Evolutionary conservation across 2,329 filamentous ascomycete genomes (phyloP).

Genomic region (Chrysoporthe cubensis): DNA sequence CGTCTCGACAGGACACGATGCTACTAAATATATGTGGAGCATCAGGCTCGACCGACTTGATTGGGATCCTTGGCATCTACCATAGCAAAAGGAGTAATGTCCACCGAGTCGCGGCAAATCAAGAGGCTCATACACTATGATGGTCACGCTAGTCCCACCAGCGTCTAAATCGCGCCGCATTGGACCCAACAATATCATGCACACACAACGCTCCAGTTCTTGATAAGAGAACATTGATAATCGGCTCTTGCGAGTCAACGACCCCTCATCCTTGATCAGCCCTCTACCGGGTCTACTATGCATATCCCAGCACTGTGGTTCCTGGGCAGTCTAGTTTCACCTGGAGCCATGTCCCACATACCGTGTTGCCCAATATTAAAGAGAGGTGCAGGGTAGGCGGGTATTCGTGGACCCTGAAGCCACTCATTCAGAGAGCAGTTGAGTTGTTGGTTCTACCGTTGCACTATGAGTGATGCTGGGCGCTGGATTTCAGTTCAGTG

Average conservation of each 20-base stretch:
- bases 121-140: background rate
- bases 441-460: too few species aligned
- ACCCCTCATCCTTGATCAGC: background rate
- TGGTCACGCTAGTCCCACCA: background rate
- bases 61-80: background rate
- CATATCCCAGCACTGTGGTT: background rate
- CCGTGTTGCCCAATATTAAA: background rate
- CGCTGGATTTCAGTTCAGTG: too few species aligned
- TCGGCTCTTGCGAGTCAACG: background rate
- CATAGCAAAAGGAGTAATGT: background rate
- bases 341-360: background rate
- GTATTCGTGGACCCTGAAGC: too few species aligned
- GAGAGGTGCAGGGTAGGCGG: too few species aligned
- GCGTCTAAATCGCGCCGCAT: background rate
- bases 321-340: background rate
- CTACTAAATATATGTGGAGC: background rate
- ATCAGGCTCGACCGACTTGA: background rate
- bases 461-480: too few species aligned
- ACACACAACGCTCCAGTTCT: background rate
- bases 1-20: background rate
- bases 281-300: too few species aligned
- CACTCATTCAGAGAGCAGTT: too few species aligned
- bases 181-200: background rate
- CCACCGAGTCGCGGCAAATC: background rate
- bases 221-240: background rate